Base-by-base conservation (phyloP, 1,284 basidiomycete species). In the Microbotryum silenes-acaulis region DNA sequence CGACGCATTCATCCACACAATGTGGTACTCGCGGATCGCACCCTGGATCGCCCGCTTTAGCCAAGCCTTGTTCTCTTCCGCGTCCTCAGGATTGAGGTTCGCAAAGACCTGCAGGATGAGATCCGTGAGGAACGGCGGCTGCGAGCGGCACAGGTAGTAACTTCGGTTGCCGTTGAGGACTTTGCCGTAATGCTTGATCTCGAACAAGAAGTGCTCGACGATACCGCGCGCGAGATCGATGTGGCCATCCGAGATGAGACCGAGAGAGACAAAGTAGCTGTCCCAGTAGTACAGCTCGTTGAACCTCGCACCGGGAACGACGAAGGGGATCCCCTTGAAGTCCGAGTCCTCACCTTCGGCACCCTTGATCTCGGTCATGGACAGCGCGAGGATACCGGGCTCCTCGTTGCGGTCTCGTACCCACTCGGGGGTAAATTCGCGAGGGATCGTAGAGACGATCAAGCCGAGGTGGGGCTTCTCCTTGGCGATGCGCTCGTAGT, bases 11-110 rank as follows among this genome's bases (percentile, higher is more conserved):
- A 94, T 88, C 94, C 94, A 98, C 67, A 98, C 85, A 45, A 87
- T 91, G 79, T 97, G 92, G 75, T 98, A 98, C 75, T 98, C 94
- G 77, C 97, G 97, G 79, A 98, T 93, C 31, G 94, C 92, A 5
- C 94, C 91, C 73, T 88, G 87, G 64, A 98, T 96, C 3, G 92
- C 93, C 23, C 87, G 85, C 76, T 91, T 94, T 57, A 98, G 82
- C 92, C 93, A 98, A 54, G 80, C 79, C 53, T 88, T 88, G 79
- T 97, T 96, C 61, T 83, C 84, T 44, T 84, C 83, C 64, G 86
- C 79, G 69, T 93, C 86, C 5, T 84, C 85, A 31, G 88, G 86
- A 72, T 96, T 91, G 59, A 97, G 83, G 73, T 93, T 90, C 73
- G 93, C 92, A 79, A 90, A 98, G 74, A 97, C 94, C 75, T 97